Evolutionary conservation across 306 rosid species (phyloP).

Genomic region (Fragaria vesca): DNA sequence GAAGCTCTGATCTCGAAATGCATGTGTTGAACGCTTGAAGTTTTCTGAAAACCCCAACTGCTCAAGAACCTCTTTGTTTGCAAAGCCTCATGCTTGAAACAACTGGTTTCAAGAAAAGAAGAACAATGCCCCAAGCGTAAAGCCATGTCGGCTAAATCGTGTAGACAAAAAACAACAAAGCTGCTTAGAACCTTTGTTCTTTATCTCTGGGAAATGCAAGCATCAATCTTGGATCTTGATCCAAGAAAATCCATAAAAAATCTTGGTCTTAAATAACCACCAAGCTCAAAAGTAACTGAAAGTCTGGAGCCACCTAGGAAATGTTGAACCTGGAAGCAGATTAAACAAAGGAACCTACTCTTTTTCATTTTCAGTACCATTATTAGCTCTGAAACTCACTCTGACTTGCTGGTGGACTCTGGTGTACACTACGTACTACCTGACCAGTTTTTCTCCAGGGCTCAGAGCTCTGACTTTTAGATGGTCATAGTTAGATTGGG

Average conservation of each 20-base stretch:
- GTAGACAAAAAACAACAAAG: background rate
- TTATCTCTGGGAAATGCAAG: slow-evolving; percentile 1
- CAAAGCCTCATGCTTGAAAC: slow-evolving; percentile 7
- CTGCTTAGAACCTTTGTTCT: background rate
- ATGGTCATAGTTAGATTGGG: background rate
- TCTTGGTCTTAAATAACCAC: slow-evolving; percentile 15
- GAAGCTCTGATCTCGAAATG: slow-evolving; percentile 7
- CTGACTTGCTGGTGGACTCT: slow-evolving; percentile 6
- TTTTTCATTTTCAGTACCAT: background rate
- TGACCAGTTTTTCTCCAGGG: background rate
- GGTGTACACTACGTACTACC: background rate
- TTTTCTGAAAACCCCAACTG: background rate
- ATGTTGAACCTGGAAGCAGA: background rate
- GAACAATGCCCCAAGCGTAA: slow-evolving; percentile 16
- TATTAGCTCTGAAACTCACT: background rate
- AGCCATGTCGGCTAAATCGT: slow-evolving; percentile 16
- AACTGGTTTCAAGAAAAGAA: slow-evolving; percentile 13
- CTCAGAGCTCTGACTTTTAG: slow-evolving; percentile 10
- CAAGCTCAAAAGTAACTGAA: background rate
- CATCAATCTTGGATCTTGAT: slow-evolving; percentile 11
- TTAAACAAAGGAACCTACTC: background rate
- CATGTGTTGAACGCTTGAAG: slow-evolving; percentile 1
- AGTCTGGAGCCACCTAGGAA: slow-evolving; percentile 6
- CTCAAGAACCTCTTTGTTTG: background rate
- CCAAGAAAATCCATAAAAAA: slow-evolving; percentile 13